Evolutionary conservation across 441 rosid genomes (phyloP), one percentile per base, ranked within the genome.

Genomic region (Arabidopsis lyrata): DNA sequence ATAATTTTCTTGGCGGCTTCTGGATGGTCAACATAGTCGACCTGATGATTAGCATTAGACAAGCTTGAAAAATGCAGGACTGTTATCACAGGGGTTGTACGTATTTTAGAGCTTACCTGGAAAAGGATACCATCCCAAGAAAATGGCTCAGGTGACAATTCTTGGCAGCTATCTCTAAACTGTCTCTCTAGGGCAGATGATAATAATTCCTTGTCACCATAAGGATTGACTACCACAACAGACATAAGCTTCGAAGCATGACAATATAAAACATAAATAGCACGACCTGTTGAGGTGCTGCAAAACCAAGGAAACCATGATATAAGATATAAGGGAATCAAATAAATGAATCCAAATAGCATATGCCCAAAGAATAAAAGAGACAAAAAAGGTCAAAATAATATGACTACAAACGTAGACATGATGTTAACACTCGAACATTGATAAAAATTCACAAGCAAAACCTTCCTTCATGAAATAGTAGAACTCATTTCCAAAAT

Each of bases 201-300:
- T n/a, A 89, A 81, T 75, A 90, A 47, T 63, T 86, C 94, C 85
- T 87, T 86, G 75, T 82, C 88, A 63, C 84, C 89, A 68, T 83
- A 85, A 78, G 90, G 91, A 82, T 82, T 88, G 74, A 94, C 97
- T 49, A 90, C 91, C 80, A 89, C 89, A 65, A 85, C 85, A 70
- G 81, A 76, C 62, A 91, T 54, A 41, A 77, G 60, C 78, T 84
- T 78, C 63, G 84, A 75, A 56, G 86, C 75, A 47, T 89, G 86
- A 72, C 88, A 81, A 81, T 91, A 88, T 50, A 77, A 77, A 77
- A 88, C 87, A 79, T 83, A 87, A 60, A 92, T 66, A 50, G 89
- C 96, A 57, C 96, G 92, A 47, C 88, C 96, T 60, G 85, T 91
- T 54, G 91, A 91, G 64, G 83, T 83, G 81, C 96, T 94, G 86